Evolutionary conservation across 495 filamentous ascomycete genomes (phyloP), one percentile per base, ranked within the genome.

Genomic region (Tuber borchii): DNA sequence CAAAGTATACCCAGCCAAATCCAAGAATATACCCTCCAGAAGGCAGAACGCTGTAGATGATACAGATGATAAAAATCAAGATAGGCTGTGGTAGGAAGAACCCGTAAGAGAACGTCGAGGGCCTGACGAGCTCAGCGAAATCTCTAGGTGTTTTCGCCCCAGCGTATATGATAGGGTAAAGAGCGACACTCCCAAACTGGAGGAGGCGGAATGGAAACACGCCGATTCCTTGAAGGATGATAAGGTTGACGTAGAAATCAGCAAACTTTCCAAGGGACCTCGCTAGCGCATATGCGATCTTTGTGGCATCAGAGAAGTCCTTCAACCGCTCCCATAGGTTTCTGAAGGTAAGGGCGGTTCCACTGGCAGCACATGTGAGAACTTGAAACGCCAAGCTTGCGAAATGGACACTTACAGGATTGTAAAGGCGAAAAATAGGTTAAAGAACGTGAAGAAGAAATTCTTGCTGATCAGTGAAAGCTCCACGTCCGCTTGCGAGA

Each of bases 401-500:
- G n/a, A 42, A 44, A 74, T 26, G 39, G 40, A 14, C 20, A 76
- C 75, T 75, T 75, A 76, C 73, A 97, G 91, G 40, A 96, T 89
- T 3, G 95, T 97, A 83, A 97, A 97, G 69, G 97, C 88, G 72
- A 98, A 86, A 85, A 99, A 99, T 37, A 97, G 90, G 85, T 99
- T 99, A 89, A 98, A 97, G 86, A 99, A 99, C 45, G 92, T 93
- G 84, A 98, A 99, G 88, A 97, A 97, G 85, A 97, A 99, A 82
- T 97, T 99, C 86, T 99, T 99, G 74, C 93, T 97, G 82, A 98
- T 94, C 61, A 93, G 86, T 12, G 95, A 97, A 16, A 98, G 88
- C 81, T 97, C 96, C n/a, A 98, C 89, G 75, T 99, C 96, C 39
- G 91, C 92, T 79, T 92, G 93, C 0, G 95, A 97, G 72, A 95